phyloP scores from a whole-genome alignment of 129 eudicot genomes.

The Chrysanthemum makinoi region DNA sequence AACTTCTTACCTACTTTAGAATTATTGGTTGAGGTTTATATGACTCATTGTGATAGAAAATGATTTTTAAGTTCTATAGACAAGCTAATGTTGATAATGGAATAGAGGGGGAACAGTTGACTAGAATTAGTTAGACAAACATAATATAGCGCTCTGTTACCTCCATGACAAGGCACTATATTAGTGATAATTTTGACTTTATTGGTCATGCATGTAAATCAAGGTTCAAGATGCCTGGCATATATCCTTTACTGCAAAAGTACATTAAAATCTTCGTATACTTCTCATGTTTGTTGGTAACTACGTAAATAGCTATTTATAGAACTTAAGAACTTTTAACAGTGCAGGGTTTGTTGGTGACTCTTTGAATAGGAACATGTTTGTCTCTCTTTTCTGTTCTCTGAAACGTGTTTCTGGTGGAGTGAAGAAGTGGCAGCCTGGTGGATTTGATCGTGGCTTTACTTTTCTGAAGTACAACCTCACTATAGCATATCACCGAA shows the following conservation, averaged over 20 bases:
- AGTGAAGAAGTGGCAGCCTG: slow-evolving; percentile 97
- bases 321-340: slow-evolving; percentile 45
- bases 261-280: not conserved
- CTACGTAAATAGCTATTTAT: slow-evolving; percentile 12
- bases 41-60: too few relatives aligned
- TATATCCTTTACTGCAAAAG: not conserved
- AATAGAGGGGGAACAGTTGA: not conserved
- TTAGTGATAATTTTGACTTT: slow-evolving; percentile 5
- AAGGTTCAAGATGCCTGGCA: slow-evolving; percentile 25
- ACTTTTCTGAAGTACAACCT: slow-evolving; percentile 85
- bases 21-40: too few relatives aligned
- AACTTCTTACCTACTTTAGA: too few relatives aligned
- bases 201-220: slow-evolving; percentile 4
- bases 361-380: slow-evolving; percentile 95
- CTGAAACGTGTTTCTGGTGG: slow-evolving; percentile 59
- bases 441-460: slow-evolving; percentile 89
- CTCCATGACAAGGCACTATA: not conserved
- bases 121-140: not conserved
- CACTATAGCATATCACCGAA: slow-evolving; percentile 91
- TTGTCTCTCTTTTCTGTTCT: slow-evolving; percentile 90
- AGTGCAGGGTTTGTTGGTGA: slow-evolving; percentile 99
- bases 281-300: slow-evolving; percentile 7
- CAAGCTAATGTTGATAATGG: not conserved
- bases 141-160: not conserved
- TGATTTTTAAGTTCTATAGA: not conserved